Conservation (phyloP, 2,329 filamentous ascomycete genomes). For the Chaetomiaceae sp. region DNA sequence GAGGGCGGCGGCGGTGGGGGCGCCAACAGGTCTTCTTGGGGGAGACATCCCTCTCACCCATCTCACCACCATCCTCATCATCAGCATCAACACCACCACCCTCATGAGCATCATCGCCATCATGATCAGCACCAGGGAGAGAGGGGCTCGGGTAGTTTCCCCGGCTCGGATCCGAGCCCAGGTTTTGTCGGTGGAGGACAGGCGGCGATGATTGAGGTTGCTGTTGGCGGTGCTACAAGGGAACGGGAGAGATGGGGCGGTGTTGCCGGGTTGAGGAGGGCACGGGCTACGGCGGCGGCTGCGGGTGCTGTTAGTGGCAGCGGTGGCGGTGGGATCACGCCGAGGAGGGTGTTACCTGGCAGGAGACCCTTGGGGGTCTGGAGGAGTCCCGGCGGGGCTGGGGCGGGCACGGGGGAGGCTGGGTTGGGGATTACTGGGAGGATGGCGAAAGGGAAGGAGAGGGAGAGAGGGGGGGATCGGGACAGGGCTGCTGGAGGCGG, state of each 20-base stretch:
- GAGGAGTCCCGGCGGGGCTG: slow-evolving; percentile 15
- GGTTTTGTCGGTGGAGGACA: too few species aligned
- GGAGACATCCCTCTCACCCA: slow-evolving; percentile 12
- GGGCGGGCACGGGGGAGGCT: slow-evolving; percentile 2
- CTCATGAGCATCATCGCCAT: slow-evolving; percentile 11
- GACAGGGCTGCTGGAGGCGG: slow-evolving; percentile 24
- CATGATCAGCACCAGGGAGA: neutral
- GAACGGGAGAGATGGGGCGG: too few species aligned
- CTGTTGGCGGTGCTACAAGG: neutral
- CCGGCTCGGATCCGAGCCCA: too few species aligned
- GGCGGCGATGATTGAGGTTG: too few species aligned
- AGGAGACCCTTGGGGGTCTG: neutral
- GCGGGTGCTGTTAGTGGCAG: slow-evolving; percentile 17
- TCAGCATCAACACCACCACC: neutral
- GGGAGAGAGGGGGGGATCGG: slow-evolving; percentile 34
- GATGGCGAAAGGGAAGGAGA: slow-evolving; percentile 45
- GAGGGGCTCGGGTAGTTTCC: too few species aligned
- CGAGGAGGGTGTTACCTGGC: neutral
- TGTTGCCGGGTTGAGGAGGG: neutral
- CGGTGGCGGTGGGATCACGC: slow-evolving; percentile 7
- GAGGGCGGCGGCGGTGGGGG: neutral
- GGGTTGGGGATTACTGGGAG: slow-evolving; percentile 20
- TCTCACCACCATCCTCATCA: neutral
- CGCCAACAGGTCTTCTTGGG: slow-evolving; percentile 31
- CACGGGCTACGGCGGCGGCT: too few species aligned